Conservation (phyloP, 352 stramenopile genomes). For the Ophiocytium majus region DNA sequence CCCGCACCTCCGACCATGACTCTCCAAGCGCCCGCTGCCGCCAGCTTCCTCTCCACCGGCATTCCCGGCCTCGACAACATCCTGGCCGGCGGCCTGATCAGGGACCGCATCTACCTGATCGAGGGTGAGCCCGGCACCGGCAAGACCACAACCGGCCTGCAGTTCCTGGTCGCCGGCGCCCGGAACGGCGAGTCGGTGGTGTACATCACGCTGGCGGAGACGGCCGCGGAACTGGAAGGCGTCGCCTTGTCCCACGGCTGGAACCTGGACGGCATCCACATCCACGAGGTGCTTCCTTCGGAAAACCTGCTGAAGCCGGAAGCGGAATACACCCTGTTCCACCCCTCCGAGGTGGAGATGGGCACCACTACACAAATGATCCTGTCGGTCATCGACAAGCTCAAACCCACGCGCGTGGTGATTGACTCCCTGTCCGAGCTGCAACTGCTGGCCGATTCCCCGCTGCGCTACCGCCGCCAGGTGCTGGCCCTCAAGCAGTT, state of each 20-base stretch:
- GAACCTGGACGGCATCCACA: background rate
- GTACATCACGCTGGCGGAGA: constrained; percentile 11
- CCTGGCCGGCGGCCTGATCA: background rate
- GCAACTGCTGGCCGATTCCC: background rate
- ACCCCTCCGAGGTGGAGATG: background rate
- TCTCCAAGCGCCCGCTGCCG: background rate
- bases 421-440: background rate
- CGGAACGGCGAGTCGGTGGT: background rate
- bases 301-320: background rate
- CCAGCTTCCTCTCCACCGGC: background rate
- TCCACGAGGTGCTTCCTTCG: background rate
- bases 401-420: background rate
- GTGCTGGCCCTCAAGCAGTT: constrained; percentile 8
- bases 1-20: too few relatives aligned
- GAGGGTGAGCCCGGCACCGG: background rate
- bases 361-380: background rate
- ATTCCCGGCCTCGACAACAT: background rate
- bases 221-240: background rate
- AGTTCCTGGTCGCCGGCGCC: background rate
- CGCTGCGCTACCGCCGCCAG: constrained; percentile 3
- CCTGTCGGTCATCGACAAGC: background rate
- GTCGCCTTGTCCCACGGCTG: background rate
- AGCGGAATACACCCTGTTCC: background rate
- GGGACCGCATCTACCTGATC: background rate
- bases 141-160: background rate